phyloP scores from a whole-genome alignment of 164 flowering plant genomes.

The Nymphaea colorata region DNA sequence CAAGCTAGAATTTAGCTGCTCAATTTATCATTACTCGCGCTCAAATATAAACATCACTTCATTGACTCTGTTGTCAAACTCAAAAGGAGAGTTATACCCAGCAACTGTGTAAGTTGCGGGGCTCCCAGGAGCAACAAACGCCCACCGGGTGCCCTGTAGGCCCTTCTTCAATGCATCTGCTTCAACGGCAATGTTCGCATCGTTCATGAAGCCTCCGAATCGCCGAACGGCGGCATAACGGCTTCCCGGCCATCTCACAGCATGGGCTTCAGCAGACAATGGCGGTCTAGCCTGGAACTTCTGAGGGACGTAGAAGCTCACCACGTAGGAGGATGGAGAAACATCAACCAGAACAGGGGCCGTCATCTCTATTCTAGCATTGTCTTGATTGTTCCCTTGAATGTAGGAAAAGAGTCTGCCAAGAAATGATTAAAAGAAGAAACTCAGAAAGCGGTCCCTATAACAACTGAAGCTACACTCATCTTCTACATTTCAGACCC shows the following conservation, averaged over 20 bases:
- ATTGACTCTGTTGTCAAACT: slow-evolving; percentile 12
- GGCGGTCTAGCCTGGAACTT: slow-evolving; percentile 13
- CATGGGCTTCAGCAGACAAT: slow-evolving; percentile 3
- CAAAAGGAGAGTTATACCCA: slow-evolving; percentile 15
- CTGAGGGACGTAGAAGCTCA: slow-evolving; percentile 13
- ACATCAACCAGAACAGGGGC: slow-evolving; percentile 15
- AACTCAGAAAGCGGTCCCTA: no score
- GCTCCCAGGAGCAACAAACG: neutral
- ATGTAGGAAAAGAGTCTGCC: slow-evolving; percentile 14
- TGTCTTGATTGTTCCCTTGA: slow-evolving; percentile 14
- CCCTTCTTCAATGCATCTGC: slow-evolving; percentile 10
- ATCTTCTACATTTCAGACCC: neutral
- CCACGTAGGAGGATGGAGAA: slow-evolving; percentile 5
- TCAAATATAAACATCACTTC: slow-evolving; percentile 15
- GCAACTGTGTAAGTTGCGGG: slow-evolving; percentile 8
- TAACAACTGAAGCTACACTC: neutral
- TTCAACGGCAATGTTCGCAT: slow-evolving; percentile 10
- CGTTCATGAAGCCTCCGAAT: slow-evolving; percentile 16
- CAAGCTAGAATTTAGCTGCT: no score
- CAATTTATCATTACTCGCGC: no score
- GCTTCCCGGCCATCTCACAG: slow-evolving; percentile 9
- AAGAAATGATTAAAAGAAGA: neutral
- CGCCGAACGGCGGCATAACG: slow-evolving; percentile 9
- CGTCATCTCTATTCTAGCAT: slow-evolving; percentile 11
- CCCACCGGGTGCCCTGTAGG: slow-evolving; percentile 12